A percentile compares a stretch with the other conserved stretches of the same genome.
Conservation (phyloP, 257 asterid genomes). For the Paulownia fortunei region DNA sequence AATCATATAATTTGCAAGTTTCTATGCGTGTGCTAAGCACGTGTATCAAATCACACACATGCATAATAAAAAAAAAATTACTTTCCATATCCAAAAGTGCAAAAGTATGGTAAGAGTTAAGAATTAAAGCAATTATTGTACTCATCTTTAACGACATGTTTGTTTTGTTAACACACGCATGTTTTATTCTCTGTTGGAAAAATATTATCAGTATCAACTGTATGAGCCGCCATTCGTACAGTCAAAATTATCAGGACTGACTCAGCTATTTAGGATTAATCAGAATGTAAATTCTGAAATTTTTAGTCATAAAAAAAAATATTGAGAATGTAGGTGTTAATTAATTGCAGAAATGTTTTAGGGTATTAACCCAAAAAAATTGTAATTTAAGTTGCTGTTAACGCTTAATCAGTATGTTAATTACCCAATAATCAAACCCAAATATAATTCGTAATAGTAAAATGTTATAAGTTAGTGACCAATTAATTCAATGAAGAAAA, state of each 20-base stretch:
- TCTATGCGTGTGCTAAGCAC: neutral
- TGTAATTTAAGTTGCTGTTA: too few relatives aligned
- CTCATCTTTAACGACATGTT: neutral
- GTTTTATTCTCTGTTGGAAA: neutral
- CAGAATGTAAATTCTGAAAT: too few relatives aligned
- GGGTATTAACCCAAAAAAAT: too few relatives aligned
- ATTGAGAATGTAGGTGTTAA: too few relatives aligned
- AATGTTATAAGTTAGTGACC: too few relatives aligned
- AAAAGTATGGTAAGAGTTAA: neutral
- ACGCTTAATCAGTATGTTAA: too few relatives aligned
- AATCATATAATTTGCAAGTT: neutral
- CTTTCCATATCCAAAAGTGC: neutral
- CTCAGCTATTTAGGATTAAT: too few relatives aligned
- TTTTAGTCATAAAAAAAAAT: too few relatives aligned
- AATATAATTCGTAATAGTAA: too few relatives aligned
- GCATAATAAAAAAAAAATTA: neutral
- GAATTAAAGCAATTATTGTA: neutral
- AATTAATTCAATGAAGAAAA: too few relatives aligned
- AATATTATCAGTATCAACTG: neutral
- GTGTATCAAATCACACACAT: neutral
- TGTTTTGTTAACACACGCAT: neutral
- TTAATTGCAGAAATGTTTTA: too few relatives aligned
- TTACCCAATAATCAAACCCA: too few relatives aligned
- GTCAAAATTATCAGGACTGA: neutral
- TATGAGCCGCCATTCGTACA: conserved; percentile 12